These are phyloP conservation scores for Cyberlindnera lachancei DNA, from an alignment of 805 yeast species.

Conservation along the genomic window DNA sequence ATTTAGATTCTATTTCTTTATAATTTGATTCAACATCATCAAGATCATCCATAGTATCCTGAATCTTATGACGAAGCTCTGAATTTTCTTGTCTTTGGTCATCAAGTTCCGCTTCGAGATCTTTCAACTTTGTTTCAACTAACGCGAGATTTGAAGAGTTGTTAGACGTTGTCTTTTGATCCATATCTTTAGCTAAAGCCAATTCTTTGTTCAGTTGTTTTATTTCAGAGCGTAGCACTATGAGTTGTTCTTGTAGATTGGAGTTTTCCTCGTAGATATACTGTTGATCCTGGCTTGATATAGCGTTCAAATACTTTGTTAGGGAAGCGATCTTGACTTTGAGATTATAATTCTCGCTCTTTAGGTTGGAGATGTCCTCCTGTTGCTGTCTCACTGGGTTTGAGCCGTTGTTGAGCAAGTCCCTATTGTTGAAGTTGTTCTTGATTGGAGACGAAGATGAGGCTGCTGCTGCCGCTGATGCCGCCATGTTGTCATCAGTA, in stretches of 20 bases:
- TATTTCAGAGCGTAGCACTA: slow-evolving; percentile 17
- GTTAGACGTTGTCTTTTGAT: neutral
- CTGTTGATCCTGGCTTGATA: slow-evolving; percentile 31
- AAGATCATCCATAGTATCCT: slow-evolving; percentile 6
- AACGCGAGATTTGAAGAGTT: slow-evolving; percentile 2
- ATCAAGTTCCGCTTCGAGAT: slow-evolving; percentile 2
- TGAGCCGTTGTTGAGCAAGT: slow-evolving; percentile 19
- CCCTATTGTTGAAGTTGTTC: slow-evolving; percentile 8
- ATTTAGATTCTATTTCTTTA: neutral
- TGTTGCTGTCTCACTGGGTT: slow-evolving; percentile 26
- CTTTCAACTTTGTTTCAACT: slow-evolving; percentile 1
- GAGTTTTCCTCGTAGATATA: slow-evolving; percentile 32
- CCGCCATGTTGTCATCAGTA: slow-evolving; percentile 3
- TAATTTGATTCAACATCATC: slow-evolving; percentile 6
- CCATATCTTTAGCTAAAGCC: slow-evolving; percentile 1
- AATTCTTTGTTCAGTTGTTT: slow-evolving; percentile 17
- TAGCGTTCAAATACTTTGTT: slow-evolving; percentile 30
- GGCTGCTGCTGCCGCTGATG: slow-evolving; percentile 2
- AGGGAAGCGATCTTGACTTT: slow-evolving; percentile 37
- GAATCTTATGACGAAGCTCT: slow-evolving; percentile 5
- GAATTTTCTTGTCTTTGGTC: slow-evolving; percentile 4
- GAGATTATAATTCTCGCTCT: slow-evolving; percentile 36
- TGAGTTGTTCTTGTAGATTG: slow-evolving; percentile 21
- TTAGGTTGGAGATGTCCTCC: slow-evolving; percentile 24
- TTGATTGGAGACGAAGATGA: slow-evolving; percentile 16